Base-by-base conservation (phyloP, 352 stramenopile genomes). In the Halophytophthora polymorphica region DNA sequence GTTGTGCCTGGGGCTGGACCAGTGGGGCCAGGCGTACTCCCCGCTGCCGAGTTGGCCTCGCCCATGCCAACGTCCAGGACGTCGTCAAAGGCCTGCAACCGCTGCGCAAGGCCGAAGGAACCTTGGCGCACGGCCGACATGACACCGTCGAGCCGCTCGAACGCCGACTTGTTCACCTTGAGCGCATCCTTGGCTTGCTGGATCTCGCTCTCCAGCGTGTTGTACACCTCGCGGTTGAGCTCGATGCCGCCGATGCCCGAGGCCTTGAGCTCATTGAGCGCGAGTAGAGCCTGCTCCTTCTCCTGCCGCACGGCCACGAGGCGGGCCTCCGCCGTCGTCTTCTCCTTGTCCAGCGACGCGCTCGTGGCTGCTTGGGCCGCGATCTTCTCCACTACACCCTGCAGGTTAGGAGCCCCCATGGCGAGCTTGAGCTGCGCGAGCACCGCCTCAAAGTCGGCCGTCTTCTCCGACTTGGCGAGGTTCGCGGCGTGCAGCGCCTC, bases 221-320 rank as follows among this genome's bases (percentile, higher is more conserved):
- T 90, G 63, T 88, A 90, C 29, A 90, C 77, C 57, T 92, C 81
- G 10, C 81, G 77, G 12, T 88, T 90, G 45, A 92, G 71, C 44
- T 90, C 78, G 15, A 88, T 88, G 25, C 71, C 76, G 42, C 79
- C 79, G 31, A 86, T 86, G 11, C 80, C 79, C 1, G 79, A 90
- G 1, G 80, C 80, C 50, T 93, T 93, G 46, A 93, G 73, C 34
- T 91, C 82, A 22, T 90, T 90, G 7, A 91, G 69, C 13, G 65
- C 56, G 36, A 77, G 67, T 7, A 88, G 15, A 2, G 69, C 69
- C 19, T 82, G 56, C 33, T 89, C 81, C 39, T 91, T 91, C 22
- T 90, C 69, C 15, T 78, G 66, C 2, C 83, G 77, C 17, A 72
- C 71, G 4, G 59, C 50, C 2, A 80, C 54, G 13, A 91, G 58